Conservation (phyloP, 2,329 filamentous ascomycete species). For the Alternaria viburni region DNA sequence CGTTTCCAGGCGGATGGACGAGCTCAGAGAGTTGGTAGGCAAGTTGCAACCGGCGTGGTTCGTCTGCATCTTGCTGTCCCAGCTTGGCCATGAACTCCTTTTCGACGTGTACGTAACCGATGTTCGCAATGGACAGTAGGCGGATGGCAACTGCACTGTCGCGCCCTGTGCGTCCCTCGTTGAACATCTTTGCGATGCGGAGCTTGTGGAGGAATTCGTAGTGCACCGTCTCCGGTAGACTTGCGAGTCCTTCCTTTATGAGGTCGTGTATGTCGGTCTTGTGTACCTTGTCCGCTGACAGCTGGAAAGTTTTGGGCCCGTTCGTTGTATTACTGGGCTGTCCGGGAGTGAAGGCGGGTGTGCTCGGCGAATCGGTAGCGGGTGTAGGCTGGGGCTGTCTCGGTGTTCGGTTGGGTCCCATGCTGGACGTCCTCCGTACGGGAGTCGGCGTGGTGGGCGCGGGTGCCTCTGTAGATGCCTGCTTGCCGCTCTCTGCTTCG, state of each 20-base stretch:
- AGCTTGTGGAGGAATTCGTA: conserved; percentile 88
- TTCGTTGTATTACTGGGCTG: conserved; percentile 31
- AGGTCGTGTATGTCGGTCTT: conserved; percentile 52
- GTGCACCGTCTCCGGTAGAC: conserved; percentile 73
- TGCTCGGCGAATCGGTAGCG: conserved; percentile 59
- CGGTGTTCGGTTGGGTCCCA: conserved; percentile 58
- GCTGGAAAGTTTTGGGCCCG: conserved; percentile 60
- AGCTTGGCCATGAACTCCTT: conserved; percentile 83
- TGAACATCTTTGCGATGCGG: conserved; percentile 81
- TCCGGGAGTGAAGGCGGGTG: conserved; percentile 50
- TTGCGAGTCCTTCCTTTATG: conserved; percentile 53
- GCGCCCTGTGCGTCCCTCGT: conserved; percentile 68
- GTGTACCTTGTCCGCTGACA: conserved; percentile 60
- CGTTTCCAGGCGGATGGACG: conserved; percentile 80
- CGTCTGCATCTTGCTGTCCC: conserved; percentile 84
- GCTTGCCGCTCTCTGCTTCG: conserved; percentile 29
- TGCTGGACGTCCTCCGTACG: conserved; percentile 67
- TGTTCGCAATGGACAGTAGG: conserved; percentile 84
- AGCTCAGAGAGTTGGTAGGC: conserved; percentile 92
- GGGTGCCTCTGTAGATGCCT: conserved; percentile 55
- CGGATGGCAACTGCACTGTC: conserved; percentile 81
- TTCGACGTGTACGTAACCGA: conserved; percentile 88
- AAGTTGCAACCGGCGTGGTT: conserved; percentile 86
- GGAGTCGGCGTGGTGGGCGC: conserved; percentile 77
- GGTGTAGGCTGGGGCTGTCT: conserved; percentile 52